Percentiles rank a stretch among this genome's conserved stretches.
phyloP scores from a whole-genome alignment of 306 rosid genomes.

The Sicyos edulis region DNA sequence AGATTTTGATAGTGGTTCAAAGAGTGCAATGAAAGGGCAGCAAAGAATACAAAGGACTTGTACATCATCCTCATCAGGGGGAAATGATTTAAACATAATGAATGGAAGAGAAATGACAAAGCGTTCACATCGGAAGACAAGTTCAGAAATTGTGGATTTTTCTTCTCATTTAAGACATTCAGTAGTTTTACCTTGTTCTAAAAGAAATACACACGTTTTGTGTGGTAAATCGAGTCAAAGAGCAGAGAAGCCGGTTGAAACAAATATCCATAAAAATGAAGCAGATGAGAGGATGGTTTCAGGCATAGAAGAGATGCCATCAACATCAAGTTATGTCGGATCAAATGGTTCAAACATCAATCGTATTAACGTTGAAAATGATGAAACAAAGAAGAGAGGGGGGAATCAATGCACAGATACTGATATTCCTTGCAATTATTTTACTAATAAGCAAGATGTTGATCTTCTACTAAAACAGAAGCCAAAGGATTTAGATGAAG shows the following conservation, averaged over 20 bases:
- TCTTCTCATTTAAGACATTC: conserved; percentile 29
- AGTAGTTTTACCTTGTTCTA: conserved; percentile 29
- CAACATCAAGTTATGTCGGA: conserved; percentile 29
- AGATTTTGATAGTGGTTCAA: conserved; percentile 36
- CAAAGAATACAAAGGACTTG: conserved; percentile 28
- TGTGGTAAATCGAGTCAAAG: conserved; percentile 33
- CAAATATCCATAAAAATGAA: conserved; percentile 37
- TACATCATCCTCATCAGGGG: conserved; percentile 39
- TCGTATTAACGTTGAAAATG: conserved; percentile 25
- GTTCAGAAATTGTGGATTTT: conserved; percentile 30
- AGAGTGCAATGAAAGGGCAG: conserved; percentile 33
- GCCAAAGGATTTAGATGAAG: conserved; percentile 30
- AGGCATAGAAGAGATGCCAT: conserved; percentile 29
- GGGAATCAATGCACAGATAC: conserved; percentile 28
- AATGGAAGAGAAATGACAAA: conserved; percentile 35
- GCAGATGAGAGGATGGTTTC: conserved; percentile 27
- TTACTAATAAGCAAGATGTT: conserved; percentile 31
- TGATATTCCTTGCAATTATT: conserved; percentile 29
- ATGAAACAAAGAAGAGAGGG: conserved; percentile 34
- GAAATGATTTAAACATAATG: conserved; percentile 31
- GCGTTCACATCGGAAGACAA: conserved; percentile 22
- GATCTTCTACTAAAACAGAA: conserved; percentile 42
- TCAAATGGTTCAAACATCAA: conserved; percentile 28
- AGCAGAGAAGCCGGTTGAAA: conserved; percentile 31
- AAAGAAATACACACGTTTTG: conserved; percentile 27